Conservation (phyloP, 768 basidiomycete species). For the Hysterangium stoloniferum region DNA sequence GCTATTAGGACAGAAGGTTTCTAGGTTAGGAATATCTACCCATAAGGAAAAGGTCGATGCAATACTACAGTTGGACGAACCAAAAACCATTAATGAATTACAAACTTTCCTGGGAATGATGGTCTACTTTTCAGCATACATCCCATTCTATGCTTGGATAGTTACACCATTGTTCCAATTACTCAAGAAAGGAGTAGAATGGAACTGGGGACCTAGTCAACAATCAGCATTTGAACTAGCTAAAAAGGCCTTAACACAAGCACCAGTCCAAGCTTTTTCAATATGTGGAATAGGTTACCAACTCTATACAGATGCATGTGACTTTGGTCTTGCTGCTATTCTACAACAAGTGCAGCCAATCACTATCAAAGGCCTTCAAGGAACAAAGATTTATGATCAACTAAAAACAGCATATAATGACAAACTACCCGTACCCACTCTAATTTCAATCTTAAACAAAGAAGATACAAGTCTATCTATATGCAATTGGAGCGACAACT, state of each 20-base stretch:
- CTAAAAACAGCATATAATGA: constrained; percentile 11
- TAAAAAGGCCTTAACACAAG: constrained; percentile 24
- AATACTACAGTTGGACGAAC: no score
- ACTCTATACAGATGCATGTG: constrained; percentile 29
- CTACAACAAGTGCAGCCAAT: constrained; percentile 23
- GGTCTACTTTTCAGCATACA: no score
- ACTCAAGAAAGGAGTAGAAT: constrained; percentile 21
- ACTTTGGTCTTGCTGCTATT: constrained; percentile 23
- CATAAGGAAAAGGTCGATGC: constrained; percentile 31
- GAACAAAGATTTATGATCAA: constrained; percentile 16
- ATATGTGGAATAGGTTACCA: constrained; percentile 25
- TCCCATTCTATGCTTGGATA: constrained; percentile 28
- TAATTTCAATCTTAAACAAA: constrained; percentile 1
- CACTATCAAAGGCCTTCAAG: constrained; percentile 17
- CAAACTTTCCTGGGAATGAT: no score
- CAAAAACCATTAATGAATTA: no score
- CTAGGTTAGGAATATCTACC: no score
- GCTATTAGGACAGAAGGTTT: no score
- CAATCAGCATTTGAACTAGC: constrained; percentile 22
- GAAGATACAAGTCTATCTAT: constrained; percentile 22
- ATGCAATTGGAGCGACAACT: constrained; percentile 20
- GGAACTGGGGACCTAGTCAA: constrained; percentile 20
- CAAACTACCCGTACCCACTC: constrained; percentile 6
- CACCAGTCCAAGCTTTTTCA: constrained; percentile 28
- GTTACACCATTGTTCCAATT: constrained; percentile 28